Percentiles rank a stretch among this genome's conserved stretches.
Evolutionary conservation across 768 basidiomycete genomes (phyloP).

Genomic region (Tulasnella sp.): DNA sequence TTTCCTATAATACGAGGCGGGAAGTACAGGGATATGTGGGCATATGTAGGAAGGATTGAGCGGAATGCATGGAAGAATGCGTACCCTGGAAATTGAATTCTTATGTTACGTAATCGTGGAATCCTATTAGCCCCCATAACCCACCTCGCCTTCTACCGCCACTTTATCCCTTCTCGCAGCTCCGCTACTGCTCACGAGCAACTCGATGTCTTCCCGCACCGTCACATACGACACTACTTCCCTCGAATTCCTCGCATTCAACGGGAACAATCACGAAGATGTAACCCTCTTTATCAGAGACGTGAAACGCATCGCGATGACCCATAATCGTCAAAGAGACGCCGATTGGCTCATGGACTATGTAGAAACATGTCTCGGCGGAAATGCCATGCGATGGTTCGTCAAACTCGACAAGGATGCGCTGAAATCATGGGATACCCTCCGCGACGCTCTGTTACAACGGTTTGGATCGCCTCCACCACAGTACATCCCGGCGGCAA

Average conservation of each 20-base stretch:
- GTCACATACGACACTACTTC: background rate
- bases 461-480: background rate
- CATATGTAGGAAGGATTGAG: no score
- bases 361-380: background rate
- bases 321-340: background rate
- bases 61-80: no score
- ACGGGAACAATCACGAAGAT: background rate
- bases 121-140: no score
- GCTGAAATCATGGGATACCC: background rate
- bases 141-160: no score
- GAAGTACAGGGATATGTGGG: no score
- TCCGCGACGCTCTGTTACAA: background rate
- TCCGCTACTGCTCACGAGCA: no score
- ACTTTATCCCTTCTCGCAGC: background rate
- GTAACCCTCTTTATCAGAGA: background rate
- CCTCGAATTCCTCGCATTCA: background rate
- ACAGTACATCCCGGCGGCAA: no score
- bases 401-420: background rate
- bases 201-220: no score
- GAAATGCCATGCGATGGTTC: slow-evolving; percentile 3
- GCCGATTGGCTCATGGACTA: background rate
- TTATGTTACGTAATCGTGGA: no score
- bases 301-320: background rate
- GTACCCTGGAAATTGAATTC: no score
- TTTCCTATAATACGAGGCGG: no score